Evolutionary conservation across 495 filamentous ascomycete species (phyloP), one percentile per base, ranked within the genome.

Genomic region (Aspergillus coremiiformis): DNA sequence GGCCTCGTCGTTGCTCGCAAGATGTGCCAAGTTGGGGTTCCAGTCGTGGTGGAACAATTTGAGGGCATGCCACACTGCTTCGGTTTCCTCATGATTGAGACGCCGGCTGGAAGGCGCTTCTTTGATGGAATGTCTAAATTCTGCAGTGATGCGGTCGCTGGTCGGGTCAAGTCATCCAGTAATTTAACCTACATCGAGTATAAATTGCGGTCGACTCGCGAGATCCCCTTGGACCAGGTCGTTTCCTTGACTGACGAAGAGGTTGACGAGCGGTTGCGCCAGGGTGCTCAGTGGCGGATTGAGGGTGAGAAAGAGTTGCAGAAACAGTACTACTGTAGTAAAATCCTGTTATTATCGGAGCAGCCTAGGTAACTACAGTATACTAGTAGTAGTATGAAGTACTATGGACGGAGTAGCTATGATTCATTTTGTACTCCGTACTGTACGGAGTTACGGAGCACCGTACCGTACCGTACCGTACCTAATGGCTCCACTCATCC

Each of bases 11-110:
- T 87, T 5, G 86, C 85, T 11, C 67, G 76, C 7, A 74, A 77
- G 29, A 71, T 88, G 2, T 72, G 77, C 24, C 57, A 61, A 6
- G 81, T 84, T 12, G 84, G 84, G 11, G 86, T 86, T 0, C 56
- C 65, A 1, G 80, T 95, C 5, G 69, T 80, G 27, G 85, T 82
- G 33, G 82, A 90, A 59, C 78, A 89, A 66, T 95, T 82, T 57
- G 87, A 92, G 65, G 85, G 83, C 1, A 94, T 95, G 89, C 90
- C 91, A 39, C 92, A 97, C 62, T 87, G 85, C 52, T 95, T 94
- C 63, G 82, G 75, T 0, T 57, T 84, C 54, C 44, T 94, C 0
- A 67, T 95, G 51, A 65, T 73, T n/a, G 62, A 59, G n/a, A 57
- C 79, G 1, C 47, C 66, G 0, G 77, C 71, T 5, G 60, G 74